phyloP scores from a whole-genome alignment of 768 basidiomycete genomes.

The Fistulinella prunicolor region DNA sequence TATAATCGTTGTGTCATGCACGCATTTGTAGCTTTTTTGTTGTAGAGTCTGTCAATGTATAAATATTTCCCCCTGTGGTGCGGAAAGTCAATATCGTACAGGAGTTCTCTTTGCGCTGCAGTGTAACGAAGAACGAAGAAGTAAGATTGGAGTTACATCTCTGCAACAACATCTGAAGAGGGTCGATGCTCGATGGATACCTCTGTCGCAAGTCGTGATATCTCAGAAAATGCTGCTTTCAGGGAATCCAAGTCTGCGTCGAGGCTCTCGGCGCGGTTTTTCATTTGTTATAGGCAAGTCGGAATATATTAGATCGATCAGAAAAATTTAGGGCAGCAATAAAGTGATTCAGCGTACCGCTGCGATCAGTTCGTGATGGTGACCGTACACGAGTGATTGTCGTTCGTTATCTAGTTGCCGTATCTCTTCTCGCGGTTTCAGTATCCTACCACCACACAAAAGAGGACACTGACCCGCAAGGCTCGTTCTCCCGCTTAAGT shows the following conservation, averaged over 20 bases:
- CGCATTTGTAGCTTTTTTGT: conserved; percentile 8
- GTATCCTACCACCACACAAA: background rate
- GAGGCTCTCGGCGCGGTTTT: conserved; percentile 78
- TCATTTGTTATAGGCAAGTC: conserved; percentile 59
- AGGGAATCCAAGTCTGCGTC: conserved; percentile 83
- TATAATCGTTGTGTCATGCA: conserved; percentile 4
- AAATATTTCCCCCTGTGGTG: conserved; percentile 1
- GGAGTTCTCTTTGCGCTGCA: background rate
- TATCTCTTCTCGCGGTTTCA: conserved; percentile 56
- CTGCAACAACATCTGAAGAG: background rate
- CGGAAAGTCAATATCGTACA: conserved; percentile 7
- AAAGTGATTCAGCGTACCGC: no score
- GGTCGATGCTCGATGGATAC: conserved; percentile 47
- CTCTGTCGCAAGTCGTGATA: conserved; percentile 73
- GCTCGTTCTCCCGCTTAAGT: conserved; percentile 78
- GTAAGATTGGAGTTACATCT: background rate
- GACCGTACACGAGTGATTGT: conserved; percentile 91
- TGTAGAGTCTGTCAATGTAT: conserved; percentile 8
- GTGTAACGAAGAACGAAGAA: background rate
- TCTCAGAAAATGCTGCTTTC: conserved; percentile 79
- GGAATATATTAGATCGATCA: no score
- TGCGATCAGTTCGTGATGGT: conserved; percentile 92
- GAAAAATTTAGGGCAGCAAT: no score
- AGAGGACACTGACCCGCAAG: conserved; percentile 48
- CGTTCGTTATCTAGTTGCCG: conserved; percentile 82